phyloP scores from a whole-genome alignment of 1,284 basidiomycete species.

The Malassezia sp. region DNA sequence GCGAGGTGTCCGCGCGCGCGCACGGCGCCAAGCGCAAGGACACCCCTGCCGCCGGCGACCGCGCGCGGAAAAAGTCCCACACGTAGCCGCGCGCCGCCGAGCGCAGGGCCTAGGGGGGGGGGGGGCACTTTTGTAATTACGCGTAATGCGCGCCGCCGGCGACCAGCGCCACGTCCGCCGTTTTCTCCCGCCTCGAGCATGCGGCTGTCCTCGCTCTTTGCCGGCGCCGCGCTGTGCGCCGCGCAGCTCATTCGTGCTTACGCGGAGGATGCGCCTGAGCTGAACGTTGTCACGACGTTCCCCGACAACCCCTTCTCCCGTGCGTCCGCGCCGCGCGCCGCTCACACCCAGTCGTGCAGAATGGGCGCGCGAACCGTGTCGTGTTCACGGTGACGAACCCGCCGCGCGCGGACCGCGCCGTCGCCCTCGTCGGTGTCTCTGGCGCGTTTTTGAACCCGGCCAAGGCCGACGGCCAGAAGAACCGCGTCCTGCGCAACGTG shows the following conservation, averaged over 20 bases:
- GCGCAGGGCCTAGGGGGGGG: too few species aligned
- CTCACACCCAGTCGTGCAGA: slow-evolving; percentile 28
- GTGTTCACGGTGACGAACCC: slow-evolving; percentile 37
- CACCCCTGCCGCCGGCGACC: not conserved
- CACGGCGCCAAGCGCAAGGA: not conserved
- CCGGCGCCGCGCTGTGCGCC: too few species aligned
- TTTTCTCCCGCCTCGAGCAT: too few species aligned
- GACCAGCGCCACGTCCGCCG: too few species aligned
- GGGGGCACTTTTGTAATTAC: too few species aligned
- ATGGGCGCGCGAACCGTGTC: slow-evolving; percentile 42
- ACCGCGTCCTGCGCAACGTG: slow-evolving; percentile 39
- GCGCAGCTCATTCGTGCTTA: slow-evolving; percentile 21
- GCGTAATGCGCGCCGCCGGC: too few species aligned
- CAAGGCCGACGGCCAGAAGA: slow-evolving; percentile 32
- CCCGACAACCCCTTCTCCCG: slow-evolving; percentile 38
- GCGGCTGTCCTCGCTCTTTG: too few species aligned
- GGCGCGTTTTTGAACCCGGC: slow-evolving; percentile 42
- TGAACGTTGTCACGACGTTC: slow-evolving; percentile 38
- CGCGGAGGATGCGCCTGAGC: slow-evolving; percentile 34
- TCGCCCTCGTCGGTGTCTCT: slow-evolving; percentile 34
- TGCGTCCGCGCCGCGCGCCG: slow-evolving; percentile 10
- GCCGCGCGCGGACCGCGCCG: slow-evolving; percentile 29
- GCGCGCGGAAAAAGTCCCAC: not conserved
- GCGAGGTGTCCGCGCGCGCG: too few species aligned
- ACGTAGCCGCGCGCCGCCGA: too few species aligned